Evolutionary conservation across 2,329 filamentous ascomycete genomes (phyloP), one percentile per base, ranked within the genome.

Genomic region (Aspergillus alliaceus): DNA sequence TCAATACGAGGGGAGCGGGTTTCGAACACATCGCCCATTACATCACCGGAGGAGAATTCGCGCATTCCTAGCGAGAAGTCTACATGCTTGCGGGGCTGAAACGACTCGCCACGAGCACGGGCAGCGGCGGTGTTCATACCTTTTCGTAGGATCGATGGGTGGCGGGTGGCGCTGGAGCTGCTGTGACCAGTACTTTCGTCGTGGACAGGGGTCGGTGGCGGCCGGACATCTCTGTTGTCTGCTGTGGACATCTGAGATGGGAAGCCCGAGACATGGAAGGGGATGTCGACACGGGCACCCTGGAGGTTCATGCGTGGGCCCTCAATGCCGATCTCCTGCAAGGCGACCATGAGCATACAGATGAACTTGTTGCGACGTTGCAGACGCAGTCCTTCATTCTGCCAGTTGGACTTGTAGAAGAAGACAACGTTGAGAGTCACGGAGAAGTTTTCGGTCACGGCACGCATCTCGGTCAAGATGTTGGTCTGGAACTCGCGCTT

Each of bases 341-440:
- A 92, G 54, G 90, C 86, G 35, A 90, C 81, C 89, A 96, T 96
- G 68, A 98, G 80, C 60, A 95, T 91, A 62, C 90, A 92, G 63
- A 96, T 92, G 75, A 98, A 96, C 71, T 93, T 95, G 81, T 97
- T 97, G 67, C 95, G 90, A 18, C 93, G 86, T 65, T 90, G 90
- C 2, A 98, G 84, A 77, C 93, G 92, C 24, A 97, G 82, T 44
- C 96, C 81, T 72, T 98, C 93, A 71, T 97, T 97, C 72, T 98
- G 93, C 85, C 90, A 97, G 73, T 93, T 97, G 58, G 89, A 91
- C 75, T 97, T 97, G 83, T 97, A 96, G 80, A 97, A 97, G 80
- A 96, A 96, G 68, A 97, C 88, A 56, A 98, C 86, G 74, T 96
- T 97, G 69, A 97, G 83, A 4, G 87, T 92, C 69, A 96, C 88